phyloP scores from a whole-genome alignment of 2,329 filamentous ascomycete species.

The Aspergillus fructus region DNA sequence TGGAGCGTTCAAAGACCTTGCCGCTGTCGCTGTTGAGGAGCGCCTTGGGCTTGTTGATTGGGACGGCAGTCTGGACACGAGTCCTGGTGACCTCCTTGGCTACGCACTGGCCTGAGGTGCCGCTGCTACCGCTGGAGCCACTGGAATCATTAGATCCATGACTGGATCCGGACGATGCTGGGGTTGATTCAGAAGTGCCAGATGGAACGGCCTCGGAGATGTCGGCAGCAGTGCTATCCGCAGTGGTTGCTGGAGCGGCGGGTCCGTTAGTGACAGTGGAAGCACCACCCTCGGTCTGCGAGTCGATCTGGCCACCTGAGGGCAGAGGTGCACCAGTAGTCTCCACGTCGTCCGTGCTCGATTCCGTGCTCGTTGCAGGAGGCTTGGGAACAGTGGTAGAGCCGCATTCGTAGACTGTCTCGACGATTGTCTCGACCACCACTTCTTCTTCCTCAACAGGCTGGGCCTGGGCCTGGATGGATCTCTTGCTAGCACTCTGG shows the following conservation, averaged over 20 bases:
- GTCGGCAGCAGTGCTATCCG: neutral
- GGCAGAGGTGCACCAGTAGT: neutral
- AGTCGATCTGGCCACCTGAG: constrained; percentile 1
- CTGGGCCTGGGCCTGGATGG: constrained; percentile 15
- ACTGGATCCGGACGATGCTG: constrained; percentile 11
- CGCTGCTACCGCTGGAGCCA: constrained; percentile 6
- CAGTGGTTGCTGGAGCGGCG: neutral
- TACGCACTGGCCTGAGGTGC: constrained; percentile 17
- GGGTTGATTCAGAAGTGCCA: neutral
- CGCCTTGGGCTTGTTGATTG: constrained; percentile 62
- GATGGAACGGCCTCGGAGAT: neutral
- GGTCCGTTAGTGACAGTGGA: neutral
- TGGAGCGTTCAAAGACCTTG: constrained; percentile 76
- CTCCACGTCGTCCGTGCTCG: neutral
- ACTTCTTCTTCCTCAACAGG: constrained; percentile 12
- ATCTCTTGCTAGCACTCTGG: constrained; percentile 26
- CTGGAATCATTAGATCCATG: constrained; percentile 10
- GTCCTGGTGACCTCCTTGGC: constrained; percentile 35
- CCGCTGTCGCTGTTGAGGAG: constrained; percentile 64
- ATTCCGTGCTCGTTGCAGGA: neutral
- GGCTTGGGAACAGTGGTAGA: neutral
- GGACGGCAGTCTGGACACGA: constrained; percentile 60
- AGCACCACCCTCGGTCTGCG: neutral
- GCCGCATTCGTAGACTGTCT: constrained; percentile 27
- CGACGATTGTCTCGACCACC: constrained; percentile 26